Percentiles rank a stretch among this genome's conserved stretches.
Evolutionary conservation across 2,329 filamentous ascomycete species (phyloP).

Genomic region (Fusarium equiseti): DNA sequence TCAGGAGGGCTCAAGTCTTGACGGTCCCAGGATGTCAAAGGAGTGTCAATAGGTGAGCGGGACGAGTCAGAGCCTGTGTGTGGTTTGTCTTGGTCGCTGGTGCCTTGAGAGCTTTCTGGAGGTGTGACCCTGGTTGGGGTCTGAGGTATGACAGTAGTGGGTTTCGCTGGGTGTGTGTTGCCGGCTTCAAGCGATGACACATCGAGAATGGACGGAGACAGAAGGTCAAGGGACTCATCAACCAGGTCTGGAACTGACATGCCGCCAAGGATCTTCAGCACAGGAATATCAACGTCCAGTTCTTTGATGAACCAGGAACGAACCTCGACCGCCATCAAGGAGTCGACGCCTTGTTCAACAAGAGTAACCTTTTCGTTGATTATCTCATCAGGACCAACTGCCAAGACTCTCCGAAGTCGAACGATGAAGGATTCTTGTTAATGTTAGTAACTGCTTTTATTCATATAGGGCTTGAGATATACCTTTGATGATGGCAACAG

Average conservation of each 20-base stretch:
- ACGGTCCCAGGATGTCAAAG: not conserved
- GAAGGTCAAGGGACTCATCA: not conserved
- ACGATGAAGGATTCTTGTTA: not conserved
- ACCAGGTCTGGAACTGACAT: not conserved
- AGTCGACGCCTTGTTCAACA: constrained; percentile 4
- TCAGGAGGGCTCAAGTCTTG: not conserved
- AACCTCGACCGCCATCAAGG: constrained; percentile 3
- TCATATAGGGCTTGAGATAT: not conserved
- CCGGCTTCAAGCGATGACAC: not conserved
- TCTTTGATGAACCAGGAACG: constrained; percentile 18
- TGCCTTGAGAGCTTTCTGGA: not conserved
- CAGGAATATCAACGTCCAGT: constrained; percentile 1
- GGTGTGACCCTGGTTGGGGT: not conserved
- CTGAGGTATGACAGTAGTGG: not conserved
- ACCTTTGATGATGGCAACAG: not conserved
- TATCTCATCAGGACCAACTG: not conserved
- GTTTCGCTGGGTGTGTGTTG: not conserved
- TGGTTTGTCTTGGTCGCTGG: not conserved
- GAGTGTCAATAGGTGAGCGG: not conserved
- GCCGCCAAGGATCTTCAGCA: constrained; percentile 1
- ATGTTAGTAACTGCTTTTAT: not conserved
- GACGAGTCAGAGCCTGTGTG: not conserved
- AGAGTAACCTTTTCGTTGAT: not conserved
- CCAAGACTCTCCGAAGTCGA: not conserved
- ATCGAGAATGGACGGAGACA: not conserved